A percentile compares a stretch with the other conserved stretches of the same genome.
phyloP scores from a whole-genome alignment of 2,329 filamentous ascomycete species.

The Stemphylium vesicarium region DNA sequence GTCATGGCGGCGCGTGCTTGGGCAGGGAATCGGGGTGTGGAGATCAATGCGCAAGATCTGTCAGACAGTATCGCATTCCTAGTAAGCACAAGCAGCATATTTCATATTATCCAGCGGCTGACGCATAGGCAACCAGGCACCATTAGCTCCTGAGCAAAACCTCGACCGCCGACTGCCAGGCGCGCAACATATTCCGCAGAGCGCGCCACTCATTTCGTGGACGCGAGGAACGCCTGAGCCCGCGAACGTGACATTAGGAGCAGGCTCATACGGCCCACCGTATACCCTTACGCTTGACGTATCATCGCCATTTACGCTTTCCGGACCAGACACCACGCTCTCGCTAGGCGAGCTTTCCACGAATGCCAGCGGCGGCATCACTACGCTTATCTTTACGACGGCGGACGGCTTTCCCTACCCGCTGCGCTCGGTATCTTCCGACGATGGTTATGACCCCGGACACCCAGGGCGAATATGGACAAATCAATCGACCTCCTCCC shows the following conservation, averaged over 20 bases:
- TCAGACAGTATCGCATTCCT: slow-evolving; percentile 48
- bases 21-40: slow-evolving; percentile 49
- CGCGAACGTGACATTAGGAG: slow-evolving; percentile 27
- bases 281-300: slow-evolving; percentile 52
- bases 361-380: slow-evolving; percentile 17
- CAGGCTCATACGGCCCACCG: slow-evolving; percentile 55
- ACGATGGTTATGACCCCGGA: slow-evolving; percentile 55
- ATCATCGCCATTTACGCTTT: slow-evolving; percentile 54
- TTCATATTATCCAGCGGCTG: not conserved
- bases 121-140: slow-evolving; percentile 15
- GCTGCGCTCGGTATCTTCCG: slow-evolving; percentile 53
- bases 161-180: slow-evolving; percentile 47
- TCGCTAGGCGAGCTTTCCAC: slow-evolving; percentile 33
- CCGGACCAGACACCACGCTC: slow-evolving; percentile 54
- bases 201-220: slow-evolving; percentile 44
- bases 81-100: slow-evolving; percentile 1
- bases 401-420: slow-evolving; percentile 54
- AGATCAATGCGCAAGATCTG: slow-evolving; percentile 36
- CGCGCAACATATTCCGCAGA: slow-evolving; percentile 6
- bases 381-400: slow-evolving; percentile 51
- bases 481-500: slow-evolving; percentile 56
- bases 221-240: slow-evolving; percentile 13
- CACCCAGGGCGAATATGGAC: slow-evolving; percentile 61
- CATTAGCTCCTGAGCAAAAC: slow-evolving; percentile 53
- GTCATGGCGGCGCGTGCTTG: slow-evolving; percentile 53